phyloP scores from a whole-genome alignment of 2,329 filamentous ascomycete genomes.

The Penicillium sp. region DNA sequence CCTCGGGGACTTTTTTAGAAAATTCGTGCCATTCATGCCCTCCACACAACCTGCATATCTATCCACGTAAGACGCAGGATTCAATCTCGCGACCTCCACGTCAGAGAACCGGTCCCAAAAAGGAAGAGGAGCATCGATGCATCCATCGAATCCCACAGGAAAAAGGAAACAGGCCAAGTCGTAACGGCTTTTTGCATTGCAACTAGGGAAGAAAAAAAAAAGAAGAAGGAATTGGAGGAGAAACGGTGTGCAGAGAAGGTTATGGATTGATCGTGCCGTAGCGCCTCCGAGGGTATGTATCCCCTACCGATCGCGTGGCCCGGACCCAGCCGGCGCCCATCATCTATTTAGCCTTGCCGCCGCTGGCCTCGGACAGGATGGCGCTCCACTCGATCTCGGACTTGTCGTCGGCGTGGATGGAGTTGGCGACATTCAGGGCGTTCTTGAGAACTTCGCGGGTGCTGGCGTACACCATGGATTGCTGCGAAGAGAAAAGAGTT shows the following conservation, averaged over 20 bases:
- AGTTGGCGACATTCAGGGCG: constrained; percentile 48
- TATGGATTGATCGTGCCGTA: constrained; percentile 33
- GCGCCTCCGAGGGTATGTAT: constrained; percentile 24
- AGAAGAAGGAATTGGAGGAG: constrained; percentile 17
- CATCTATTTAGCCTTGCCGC: constrained; percentile 46
- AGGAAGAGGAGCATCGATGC: constrained; percentile 19
- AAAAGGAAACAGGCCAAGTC: constrained; percentile 33
- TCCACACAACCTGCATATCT: constrained; percentile 2
- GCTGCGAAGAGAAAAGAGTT: constrained; percentile 32
- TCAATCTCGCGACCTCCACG: not conserved
- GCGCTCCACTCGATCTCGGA: constrained; percentile 48
- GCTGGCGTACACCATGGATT: constrained; percentile 57
- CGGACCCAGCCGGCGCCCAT: constrained; percentile 40
- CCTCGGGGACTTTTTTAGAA: not conserved
- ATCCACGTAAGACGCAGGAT: constrained; percentile 2
- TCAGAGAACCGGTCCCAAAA: not conserved
- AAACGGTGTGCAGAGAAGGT: constrained; percentile 36
- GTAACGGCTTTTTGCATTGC: constrained; percentile 44
- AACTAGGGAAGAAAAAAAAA: constrained; percentile 33
- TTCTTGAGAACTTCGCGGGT: constrained; percentile 55
- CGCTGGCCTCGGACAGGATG: constrained; percentile 45
- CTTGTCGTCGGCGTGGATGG: constrained; percentile 49
- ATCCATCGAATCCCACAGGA: constrained; percentile 15
- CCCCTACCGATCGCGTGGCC: constrained; percentile 33
- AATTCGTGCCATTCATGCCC: constrained; percentile 2